Percentiles rank a stretch among this genome's conserved stretches.
These are phyloP conservation scores for Zoysia matrella DNA, from an alignment of 202 grass and related monocot species.

Conservation along the genomic window DNA sequence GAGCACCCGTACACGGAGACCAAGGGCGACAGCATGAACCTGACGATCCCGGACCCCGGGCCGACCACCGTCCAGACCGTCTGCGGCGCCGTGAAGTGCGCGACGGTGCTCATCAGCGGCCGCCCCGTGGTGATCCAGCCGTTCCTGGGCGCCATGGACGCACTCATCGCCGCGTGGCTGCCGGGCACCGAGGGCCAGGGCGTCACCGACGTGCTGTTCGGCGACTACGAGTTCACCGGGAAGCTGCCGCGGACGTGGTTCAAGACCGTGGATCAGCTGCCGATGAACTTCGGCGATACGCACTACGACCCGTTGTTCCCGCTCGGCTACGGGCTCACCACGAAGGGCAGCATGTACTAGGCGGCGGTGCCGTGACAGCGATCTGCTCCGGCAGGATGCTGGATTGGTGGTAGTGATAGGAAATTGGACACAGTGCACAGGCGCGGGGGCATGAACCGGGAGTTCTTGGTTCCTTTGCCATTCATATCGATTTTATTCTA, in stretches of 20 bases:
- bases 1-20: slow-evolving; percentile 45
- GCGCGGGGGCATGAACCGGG: slow-evolving; percentile 22
- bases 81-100: no score
- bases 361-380: no score
- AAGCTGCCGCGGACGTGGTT: slow-evolving; percentile 95
- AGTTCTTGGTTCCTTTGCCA: slow-evolving; percentile 38
- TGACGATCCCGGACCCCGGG: no score
- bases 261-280: slow-evolving; percentile 90
- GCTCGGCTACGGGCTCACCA: no score
- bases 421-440: slow-evolving; percentile 6
- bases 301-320: slow-evolving; percentile 65
- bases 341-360: no score
- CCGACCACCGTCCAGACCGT: no score
- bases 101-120: no score
- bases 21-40: no score
- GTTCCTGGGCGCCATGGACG: no score
- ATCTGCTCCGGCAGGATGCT: no score
- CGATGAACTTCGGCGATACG: slow-evolving; percentile 81
- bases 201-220: slow-evolving; percentile 80
- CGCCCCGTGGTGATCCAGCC: no score
- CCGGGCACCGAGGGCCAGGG: slow-evolving; percentile 76
- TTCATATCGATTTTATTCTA: slow-evolving; percentile 16
- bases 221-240: slow-evolving; percentile 83
- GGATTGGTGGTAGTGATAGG: slow-evolving; percentile 2
- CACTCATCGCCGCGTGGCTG: no score